These are phyloP conservation scores for Aspergillus texensis DNA, from an alignment of 2,329 filamentous ascomycete species.

Conservation along the genomic window DNA sequence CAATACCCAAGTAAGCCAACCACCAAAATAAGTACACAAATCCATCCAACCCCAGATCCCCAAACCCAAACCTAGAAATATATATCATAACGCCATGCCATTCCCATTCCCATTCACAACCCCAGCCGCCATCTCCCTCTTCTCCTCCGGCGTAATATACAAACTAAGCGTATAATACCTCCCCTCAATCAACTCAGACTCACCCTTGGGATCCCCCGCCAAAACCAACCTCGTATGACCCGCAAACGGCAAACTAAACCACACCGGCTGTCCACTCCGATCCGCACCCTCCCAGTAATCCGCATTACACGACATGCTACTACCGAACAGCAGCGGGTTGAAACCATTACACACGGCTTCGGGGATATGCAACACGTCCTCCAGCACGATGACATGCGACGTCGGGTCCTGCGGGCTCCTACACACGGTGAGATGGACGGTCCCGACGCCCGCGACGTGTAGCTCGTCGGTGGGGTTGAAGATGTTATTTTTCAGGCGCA, in stretches of 20 bases:
- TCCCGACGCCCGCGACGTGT: slow-evolving; percentile 34
- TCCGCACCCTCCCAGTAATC: slow-evolving; percentile 26
- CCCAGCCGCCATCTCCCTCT: neutral
- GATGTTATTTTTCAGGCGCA: slow-evolving; percentile 22
- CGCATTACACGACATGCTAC: slow-evolving; percentile 25
- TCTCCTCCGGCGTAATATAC: slow-evolving; percentile 26
- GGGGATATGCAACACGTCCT: slow-evolving; percentile 40
- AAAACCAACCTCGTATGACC: slow-evolving; percentile 24
- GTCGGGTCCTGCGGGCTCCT: slow-evolving; percentile 22
- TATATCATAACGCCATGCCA: neutral
- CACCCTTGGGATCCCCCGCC: slow-evolving; percentile 14
- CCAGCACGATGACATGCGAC: slow-evolving; percentile 28
- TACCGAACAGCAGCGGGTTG: slow-evolving; percentile 27
- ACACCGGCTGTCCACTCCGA: slow-evolving; percentile 17
- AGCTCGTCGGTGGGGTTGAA: slow-evolving; percentile 28
- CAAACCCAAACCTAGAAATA: neutral
- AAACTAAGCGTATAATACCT: slow-evolving; percentile 27
- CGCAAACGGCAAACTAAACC: slow-evolving; percentile 23
- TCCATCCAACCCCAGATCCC: too few relatives aligned
- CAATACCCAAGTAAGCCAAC: neutral
- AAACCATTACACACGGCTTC: slow-evolving; percentile 38
- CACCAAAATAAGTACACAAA: neutral
- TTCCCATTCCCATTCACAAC: neutral
- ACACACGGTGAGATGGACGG: slow-evolving; percentile 33
- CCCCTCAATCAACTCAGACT: slow-evolving; percentile 27